A percentile compares a stretch with the other conserved stretches of the same genome.
phyloP scores from a whole-genome alignment of 176 grass and related monocot genomes.

The Pharus latifolius region DNA sequence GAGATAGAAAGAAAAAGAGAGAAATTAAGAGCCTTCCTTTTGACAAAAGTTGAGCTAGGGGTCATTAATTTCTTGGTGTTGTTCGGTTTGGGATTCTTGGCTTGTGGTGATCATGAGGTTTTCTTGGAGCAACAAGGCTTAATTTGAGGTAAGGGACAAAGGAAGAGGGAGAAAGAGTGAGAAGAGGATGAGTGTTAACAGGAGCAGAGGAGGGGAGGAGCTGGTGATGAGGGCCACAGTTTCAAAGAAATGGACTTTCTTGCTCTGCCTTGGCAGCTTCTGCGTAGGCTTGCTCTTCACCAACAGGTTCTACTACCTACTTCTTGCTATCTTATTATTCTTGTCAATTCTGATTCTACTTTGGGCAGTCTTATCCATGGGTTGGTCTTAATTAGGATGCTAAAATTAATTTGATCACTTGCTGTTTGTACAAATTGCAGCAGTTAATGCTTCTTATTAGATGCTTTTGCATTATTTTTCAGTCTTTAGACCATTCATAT shows the following conservation, averaged over 20 bases:
- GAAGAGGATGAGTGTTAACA: conserved; percentile 41
- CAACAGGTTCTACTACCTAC: conserved; percentile 39
- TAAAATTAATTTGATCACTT: conserved; percentile 4
- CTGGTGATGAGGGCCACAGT: conserved; percentile 27
- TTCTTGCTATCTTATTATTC: not conserved
- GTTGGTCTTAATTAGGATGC: not conserved
- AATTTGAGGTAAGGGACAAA: not conserved
- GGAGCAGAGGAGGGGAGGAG: conserved; percentile 30
- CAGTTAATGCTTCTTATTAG: not conserved
- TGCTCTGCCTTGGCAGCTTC: conserved; percentile 72
- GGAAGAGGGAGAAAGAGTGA: not conserved
- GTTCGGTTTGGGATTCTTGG: not conserved
- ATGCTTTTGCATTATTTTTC: not conserved
- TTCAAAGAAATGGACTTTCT: conserved; percentile 56
- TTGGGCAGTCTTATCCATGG: not conserved
- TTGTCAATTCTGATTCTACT: not conserved
- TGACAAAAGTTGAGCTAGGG: conserved; percentile 27
- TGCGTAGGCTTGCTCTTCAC: conserved; percentile 88
- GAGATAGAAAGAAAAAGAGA: not conserved
- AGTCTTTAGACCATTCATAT: not conserved
- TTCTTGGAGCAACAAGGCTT: not conserved
- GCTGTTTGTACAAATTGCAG: not conserved
- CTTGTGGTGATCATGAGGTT: not conserved
- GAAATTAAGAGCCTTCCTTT: not conserved
- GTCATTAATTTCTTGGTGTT: conserved; percentile 13